A percentile compares a stretch with the other conserved stretches of the same genome.
Evolutionary conservation across 2,329 filamentous ascomycete species (phyloP).

Genomic region (Pseudocercospora eumusae): DNA sequence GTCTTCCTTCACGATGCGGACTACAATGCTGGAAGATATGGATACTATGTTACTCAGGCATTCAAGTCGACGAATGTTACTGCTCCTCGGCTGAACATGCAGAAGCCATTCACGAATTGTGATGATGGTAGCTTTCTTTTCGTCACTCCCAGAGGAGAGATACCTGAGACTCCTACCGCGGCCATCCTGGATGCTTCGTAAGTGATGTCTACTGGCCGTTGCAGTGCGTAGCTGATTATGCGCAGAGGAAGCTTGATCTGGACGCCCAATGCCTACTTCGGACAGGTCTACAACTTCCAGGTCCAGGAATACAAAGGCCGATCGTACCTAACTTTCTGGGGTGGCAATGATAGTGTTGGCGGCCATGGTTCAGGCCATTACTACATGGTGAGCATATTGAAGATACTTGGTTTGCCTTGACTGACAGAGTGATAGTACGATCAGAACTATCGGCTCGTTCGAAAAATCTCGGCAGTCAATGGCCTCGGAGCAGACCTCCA

Average conservation of each 20-base stretch:
- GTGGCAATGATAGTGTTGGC: conserved; percentile 47
- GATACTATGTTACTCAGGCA: conserved; percentile 39
- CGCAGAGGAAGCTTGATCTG: conserved; percentile 30
- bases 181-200: conserved; percentile 26
- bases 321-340: conserved; percentile 52
- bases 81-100: conserved; percentile 37
- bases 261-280: conserved; percentile 27
- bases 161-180: conserved; percentile 19
- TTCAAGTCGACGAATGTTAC: conserved; percentile 39
- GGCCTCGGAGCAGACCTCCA: conserved; percentile 45
- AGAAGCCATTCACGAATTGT: conserved; percentile 32
- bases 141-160: conserved; percentile 31
- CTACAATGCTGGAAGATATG: conserved; percentile 42
- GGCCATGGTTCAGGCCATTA: conserved; percentile 52
- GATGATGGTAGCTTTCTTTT: conserved; percentile 36
- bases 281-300: conserved; percentile 49
- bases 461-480: conserved; percentile 43
- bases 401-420: neutral
- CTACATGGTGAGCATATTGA: conserved; percentile 47
- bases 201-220: neutral
- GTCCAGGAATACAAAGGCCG: conserved; percentile 49
- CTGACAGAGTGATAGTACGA: conserved; percentile 23
- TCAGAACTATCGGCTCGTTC: conserved; percentile 38
- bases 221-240: neutral
- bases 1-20: conserved; percentile 24